phyloP scores from a whole-genome alignment of 148 eudicot species.

The Cornus kousa region DNA sequence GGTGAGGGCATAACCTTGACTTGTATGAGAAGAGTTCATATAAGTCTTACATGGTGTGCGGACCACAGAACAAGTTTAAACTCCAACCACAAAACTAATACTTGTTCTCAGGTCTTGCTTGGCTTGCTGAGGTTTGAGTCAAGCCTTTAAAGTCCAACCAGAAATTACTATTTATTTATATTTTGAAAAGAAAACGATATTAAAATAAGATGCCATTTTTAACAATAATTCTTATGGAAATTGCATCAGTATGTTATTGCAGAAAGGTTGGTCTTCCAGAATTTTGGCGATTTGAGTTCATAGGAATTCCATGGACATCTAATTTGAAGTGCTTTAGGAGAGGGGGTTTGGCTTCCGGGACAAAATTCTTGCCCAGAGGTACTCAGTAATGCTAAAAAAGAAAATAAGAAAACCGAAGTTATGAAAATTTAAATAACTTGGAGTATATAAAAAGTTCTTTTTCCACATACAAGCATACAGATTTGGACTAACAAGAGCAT shows the following conservation, averaged over 20 bases:
- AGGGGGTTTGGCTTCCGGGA: neutral
- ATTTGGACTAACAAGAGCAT: neutral
- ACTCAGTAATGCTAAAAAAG: neutral
- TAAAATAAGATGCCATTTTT: too few species aligned
- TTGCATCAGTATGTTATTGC: neutral
- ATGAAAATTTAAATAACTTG: neutral
- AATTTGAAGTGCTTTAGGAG: neutral
- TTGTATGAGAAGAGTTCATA: too few species aligned
- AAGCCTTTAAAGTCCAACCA: too few species aligned
- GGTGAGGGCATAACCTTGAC: too few species aligned
- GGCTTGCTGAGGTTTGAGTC: too few species aligned
- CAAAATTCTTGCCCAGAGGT: neutral
- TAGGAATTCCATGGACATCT: neutral
- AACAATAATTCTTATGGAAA: too few species aligned
- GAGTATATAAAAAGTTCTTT: neutral
- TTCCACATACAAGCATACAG: neutral
- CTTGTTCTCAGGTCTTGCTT: too few species aligned
- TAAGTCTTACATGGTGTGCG: too few species aligned
- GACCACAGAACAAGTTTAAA: too few species aligned
- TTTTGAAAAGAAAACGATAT: too few species aligned
- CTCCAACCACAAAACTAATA: too few species aligned
- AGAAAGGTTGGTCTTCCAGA: neutral
- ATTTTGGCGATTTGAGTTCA: neutral
- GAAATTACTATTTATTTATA: too few species aligned
- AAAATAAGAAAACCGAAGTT: neutral